Conservation (phyloP, 192 early-diverging fungal genomes). For the Dispira parvispora region DNA sequence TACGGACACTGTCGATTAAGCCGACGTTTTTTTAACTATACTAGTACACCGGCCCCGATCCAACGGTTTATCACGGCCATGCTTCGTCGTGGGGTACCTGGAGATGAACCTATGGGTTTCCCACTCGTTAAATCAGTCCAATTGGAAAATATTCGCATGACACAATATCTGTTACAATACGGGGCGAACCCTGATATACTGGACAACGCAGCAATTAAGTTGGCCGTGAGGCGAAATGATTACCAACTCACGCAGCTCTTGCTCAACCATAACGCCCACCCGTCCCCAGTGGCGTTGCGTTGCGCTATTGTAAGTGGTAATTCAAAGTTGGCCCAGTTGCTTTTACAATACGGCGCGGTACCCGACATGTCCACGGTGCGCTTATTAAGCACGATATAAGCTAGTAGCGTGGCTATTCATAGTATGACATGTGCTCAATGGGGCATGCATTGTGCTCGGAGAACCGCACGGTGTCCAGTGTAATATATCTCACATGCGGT, state of each 20-base stretch:
- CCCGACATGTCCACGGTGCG: slow-evolving; percentile 2
- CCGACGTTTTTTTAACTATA: neutral
- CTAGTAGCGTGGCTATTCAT: too few species aligned
- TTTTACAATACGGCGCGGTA: slow-evolving; percentile 6
- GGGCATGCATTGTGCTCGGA: too few species aligned
- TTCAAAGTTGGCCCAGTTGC: neutral
- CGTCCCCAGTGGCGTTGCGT: neutral
- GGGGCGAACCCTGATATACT: neutral
- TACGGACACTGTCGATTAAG: slow-evolving; percentile 3
- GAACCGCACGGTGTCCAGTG: too few species aligned
- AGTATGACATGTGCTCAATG: too few species aligned
- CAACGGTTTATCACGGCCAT: neutral
- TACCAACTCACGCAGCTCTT: neutral
- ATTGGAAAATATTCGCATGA: neutral
- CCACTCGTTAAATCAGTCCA: slow-evolving; percentile 5
- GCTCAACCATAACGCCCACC: neutral
- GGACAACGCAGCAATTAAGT: neutral
- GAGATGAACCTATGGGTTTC: neutral
- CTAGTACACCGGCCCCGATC: neutral
- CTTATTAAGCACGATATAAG: neutral
- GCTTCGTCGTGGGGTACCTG: slow-evolving; percentile 1
- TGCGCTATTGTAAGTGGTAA: neutral
- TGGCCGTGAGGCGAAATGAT: neutral
- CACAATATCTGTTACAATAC: neutral
- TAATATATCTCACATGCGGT: too few species aligned